Evolutionary conservation across 2,329 filamentous ascomycete genomes (phyloP), one percentile per base, ranked within the genome.

Genomic region (Cladophialophora yegresii): DNA sequence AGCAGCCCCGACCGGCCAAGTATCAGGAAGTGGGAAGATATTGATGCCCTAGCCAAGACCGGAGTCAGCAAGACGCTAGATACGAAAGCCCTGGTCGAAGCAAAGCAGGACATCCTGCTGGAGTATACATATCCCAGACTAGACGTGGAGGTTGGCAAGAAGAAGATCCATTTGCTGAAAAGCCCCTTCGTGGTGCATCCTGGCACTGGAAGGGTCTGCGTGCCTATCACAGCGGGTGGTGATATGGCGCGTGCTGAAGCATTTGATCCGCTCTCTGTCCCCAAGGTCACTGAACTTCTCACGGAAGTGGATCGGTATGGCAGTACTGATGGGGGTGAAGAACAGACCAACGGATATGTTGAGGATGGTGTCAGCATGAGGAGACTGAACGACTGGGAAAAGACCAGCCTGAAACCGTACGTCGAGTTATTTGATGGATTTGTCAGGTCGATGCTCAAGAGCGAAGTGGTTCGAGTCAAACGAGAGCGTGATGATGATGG

Each of bases 111-210:
- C 74, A 90, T 99, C 67, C 88, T 98, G 3, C 85, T 99, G 32
- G 95, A 99, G 78, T 98, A 99, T 79, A 97, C 95, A 6, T 99
- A 99, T 77, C 95, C 95, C 2, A 89, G 95, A 45, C 89, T 99
- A 61, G 95, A 99, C 82, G 93, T 95, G 67, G 92, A 96, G 77
- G 95, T 99, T 75, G 95, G 90, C 74, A 98, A 98, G 82, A 96
- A 97, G 76, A 86, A 96, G 63, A 98, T 97, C 80, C 95, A 99
- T 84, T 86, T 99, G 83, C 87, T 99, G 71, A 99, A 99, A 77
- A 93, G 89, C 67, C 95, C 95, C 0, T 99, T 99, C 74, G 93
- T 97, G 66, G 89, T 99, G 43, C 95, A 99, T 75, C 95, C 95
- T 0, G 92, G 92, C 20, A 99, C 95, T 0, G 93, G 95, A 0